phyloP scores from a whole-genome alignment of 2,329 filamentous ascomycete species.

The Penicillium concentricum region DNA sequence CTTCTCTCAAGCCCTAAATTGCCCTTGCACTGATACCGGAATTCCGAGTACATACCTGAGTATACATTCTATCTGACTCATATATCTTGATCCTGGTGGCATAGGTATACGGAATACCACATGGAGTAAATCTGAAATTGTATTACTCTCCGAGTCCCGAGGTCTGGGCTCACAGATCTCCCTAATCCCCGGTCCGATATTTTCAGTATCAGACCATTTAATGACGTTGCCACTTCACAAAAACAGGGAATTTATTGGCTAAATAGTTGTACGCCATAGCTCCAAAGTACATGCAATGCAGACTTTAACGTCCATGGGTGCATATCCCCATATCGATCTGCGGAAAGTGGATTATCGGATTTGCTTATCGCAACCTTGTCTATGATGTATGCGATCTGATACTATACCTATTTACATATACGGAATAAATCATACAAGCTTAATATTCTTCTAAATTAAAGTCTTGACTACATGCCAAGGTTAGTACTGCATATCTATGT shows the following conservation, averaged over 20 bases:
- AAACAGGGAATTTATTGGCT: too few species aligned
- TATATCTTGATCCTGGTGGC: neutral
- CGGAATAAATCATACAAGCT: neutral
- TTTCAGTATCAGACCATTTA: neutral
- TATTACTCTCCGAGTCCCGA: neutral
- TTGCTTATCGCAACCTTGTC: neutral
- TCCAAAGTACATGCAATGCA: neutral
- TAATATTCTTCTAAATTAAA: neutral
- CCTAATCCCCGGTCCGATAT: neutral
- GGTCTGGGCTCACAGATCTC: conserved; percentile 2
- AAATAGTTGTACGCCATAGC: neutral
- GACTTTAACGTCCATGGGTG: neutral
- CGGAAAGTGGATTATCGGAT: conserved; percentile 1
- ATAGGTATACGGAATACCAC: too few species aligned
- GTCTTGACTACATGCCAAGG: neutral
- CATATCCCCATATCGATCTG: conserved; percentile 2
- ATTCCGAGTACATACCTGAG: neutral
- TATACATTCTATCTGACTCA: neutral
- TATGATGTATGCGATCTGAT: neutral
- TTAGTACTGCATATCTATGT: neutral
- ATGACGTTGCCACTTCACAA: neutral
- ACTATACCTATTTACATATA: neutral
- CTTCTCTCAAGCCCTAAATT: neutral
- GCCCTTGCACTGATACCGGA: neutral
- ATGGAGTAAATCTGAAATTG: neutral